Evolutionary conservation across 345 rosid genomes (phyloP).

Genomic region (Syzygium jambos): DNA sequence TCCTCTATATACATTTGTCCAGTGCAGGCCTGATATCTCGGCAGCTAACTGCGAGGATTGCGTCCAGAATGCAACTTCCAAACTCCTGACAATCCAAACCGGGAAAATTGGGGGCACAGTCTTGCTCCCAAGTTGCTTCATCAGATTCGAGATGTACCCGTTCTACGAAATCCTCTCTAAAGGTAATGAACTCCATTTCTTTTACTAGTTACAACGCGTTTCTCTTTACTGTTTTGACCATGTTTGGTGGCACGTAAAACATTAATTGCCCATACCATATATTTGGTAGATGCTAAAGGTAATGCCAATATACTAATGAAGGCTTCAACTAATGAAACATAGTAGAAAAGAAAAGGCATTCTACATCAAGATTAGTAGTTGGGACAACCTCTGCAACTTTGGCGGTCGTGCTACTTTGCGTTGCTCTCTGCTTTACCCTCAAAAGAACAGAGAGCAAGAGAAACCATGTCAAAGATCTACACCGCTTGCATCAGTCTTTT

Average conservation of each 20-base stretch:
- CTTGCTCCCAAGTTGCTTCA: slow-evolving; percentile 22
- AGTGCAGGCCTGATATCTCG: slow-evolving; percentile 15
- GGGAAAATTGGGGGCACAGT: slow-evolving; percentile 9
- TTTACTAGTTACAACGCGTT: neutral
- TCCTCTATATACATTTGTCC: slow-evolving; percentile 6
- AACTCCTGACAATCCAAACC: neutral
- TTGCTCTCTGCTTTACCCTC: neutral
- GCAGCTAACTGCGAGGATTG: slow-evolving; percentile 4
- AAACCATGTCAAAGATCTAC: neutral
- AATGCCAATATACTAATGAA: neutral
- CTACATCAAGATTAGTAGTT: neutral
- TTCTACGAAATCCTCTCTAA: slow-evolving; percentile 2
- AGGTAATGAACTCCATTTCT: neutral
- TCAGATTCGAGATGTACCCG: slow-evolving; percentile 15
- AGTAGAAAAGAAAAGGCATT: neutral
- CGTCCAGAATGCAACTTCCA: neutral
- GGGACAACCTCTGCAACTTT: neutral
- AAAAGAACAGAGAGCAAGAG: neutral
- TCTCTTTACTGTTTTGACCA: neutral
- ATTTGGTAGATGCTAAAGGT: neutral
- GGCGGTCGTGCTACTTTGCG: neutral
- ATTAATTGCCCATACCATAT: neutral
- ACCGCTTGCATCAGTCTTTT: neutral
- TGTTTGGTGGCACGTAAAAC: neutral
- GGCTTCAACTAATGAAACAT: neutral